phyloP scores from a whole-genome alignment of 176 grass and related monocot genomes.

The Bromus sterilis region DNA sequence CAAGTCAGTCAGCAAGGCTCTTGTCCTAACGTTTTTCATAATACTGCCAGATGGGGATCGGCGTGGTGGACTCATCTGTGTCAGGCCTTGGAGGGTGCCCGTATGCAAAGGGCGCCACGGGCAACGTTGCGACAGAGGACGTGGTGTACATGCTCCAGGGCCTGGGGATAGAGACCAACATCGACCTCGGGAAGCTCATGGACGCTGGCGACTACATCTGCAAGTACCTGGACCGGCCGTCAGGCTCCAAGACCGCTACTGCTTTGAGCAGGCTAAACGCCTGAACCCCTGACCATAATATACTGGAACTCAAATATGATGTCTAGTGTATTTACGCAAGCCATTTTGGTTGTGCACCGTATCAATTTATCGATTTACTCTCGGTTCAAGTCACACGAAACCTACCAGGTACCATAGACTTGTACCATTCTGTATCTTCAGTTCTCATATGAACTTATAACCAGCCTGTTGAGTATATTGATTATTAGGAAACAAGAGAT shows the following conservation, averaged over 20 bases:
- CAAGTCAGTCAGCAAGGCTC: neutral
- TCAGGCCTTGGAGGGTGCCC: constrained; percentile 88
- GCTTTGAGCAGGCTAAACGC: constrained; percentile 46
- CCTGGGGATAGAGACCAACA: constrained; percentile 69
- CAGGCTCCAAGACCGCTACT: constrained; percentile 62
- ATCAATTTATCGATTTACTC: neutral
- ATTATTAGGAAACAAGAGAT: too few relatives aligned
- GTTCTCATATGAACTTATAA: neutral
- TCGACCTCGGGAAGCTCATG: constrained; percentile 71
- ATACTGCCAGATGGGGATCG: constrained; percentile 65
- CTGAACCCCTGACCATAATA: constrained; percentile 10
- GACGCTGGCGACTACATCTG: constrained; percentile 81
- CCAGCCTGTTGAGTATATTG: too few relatives aligned
- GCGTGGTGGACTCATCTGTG: constrained; percentile 66
- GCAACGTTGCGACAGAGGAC: constrained; percentile 84
- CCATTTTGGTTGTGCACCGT: neutral
- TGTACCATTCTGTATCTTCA: neutral
- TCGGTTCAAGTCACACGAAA: neutral
- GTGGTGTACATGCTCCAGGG: constrained; percentile 92
- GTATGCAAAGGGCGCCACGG: constrained; percentile 72
- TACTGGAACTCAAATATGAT: neutral
- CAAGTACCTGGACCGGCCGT: constrained; percentile 58
- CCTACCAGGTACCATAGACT: neutral
- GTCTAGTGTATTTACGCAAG: neutral
- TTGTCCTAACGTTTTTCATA: neutral